A percentile compares a stretch with the other conserved stretches of the same genome.
phyloP scores from a whole-genome alignment of 1,139 yeast species.

The Yamadazyma mexicana region DNA sequence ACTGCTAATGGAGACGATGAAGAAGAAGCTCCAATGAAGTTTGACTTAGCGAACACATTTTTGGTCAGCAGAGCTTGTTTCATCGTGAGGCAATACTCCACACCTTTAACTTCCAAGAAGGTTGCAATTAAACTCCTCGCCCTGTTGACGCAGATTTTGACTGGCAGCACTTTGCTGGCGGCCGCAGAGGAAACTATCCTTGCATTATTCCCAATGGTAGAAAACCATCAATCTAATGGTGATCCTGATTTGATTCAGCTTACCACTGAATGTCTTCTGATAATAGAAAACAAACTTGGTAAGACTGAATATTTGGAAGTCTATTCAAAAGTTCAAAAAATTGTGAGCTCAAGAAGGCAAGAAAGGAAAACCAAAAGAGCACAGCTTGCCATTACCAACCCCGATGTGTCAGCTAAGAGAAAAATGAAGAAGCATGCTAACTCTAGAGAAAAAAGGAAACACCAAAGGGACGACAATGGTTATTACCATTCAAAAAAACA shows the following conservation, averaged over 20 bases:
- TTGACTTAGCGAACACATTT: slow-evolving; percentile 56
- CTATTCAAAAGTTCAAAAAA: slow-evolving; percentile 63
- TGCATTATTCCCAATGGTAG: slow-evolving; percentile 60
- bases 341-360: slow-evolving; percentile 61
- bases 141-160: slow-evolving; percentile 53
- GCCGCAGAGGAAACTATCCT: slow-evolving; percentile 52
- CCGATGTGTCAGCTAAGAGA: slow-evolving; percentile 76
- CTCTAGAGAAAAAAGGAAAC: slow-evolving; percentile 74
- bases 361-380: slow-evolving; percentile 79
- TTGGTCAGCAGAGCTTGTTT: slow-evolving; percentile 60
- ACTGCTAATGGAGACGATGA: slow-evolving; percentile 16
- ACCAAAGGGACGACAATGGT: slow-evolving; percentile 74
- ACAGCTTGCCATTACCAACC: slow-evolving; percentile 73
- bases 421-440: slow-evolving; percentile 75
- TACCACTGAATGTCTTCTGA: slow-evolving; percentile 66
- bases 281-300: slow-evolving; percentile 72
- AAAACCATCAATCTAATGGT: slow-evolving; percentile 44
- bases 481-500: slow-evolving; percentile 66
- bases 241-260: slow-evolving; percentile 55
- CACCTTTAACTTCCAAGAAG: slow-evolving; percentile 60
- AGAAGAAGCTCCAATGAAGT: slow-evolving; percentile 22
- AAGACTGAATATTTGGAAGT: slow-evolving; percentile 66
- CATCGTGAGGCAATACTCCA: slow-evolving; percentile 64
- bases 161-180: slow-evolving; percentile 33
- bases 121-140: slow-evolving; percentile 63